phyloP scores from a whole-genome alignment of 2,329 filamentous ascomycete genomes.

The Leptographium lundbergii region DNA sequence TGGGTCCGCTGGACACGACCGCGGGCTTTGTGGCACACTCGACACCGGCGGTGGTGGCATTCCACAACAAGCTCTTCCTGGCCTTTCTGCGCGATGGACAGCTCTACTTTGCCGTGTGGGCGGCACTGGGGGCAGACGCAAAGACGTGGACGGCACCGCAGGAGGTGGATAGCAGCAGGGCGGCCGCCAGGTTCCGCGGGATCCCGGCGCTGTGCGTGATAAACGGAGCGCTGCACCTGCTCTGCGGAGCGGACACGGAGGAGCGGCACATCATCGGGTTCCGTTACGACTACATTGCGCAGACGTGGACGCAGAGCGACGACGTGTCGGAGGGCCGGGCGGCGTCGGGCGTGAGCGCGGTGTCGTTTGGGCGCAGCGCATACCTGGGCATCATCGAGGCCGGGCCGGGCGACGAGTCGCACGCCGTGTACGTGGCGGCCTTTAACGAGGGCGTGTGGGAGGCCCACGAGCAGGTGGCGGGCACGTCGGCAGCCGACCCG shows the following conservation, averaged over 20 bases:
- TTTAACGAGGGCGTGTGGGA: slow-evolving; percentile 12
- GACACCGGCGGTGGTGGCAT: slow-evolving; percentile 19
- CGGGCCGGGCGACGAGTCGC: slow-evolving; percentile 10
- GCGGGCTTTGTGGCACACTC: slow-evolving; percentile 15
- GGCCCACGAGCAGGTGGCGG: slow-evolving; percentile 13
- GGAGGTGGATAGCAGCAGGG: background rate
- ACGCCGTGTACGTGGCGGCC: slow-evolving; percentile 13
- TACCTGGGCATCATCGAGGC: slow-evolving; percentile 18
- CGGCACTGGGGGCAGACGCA: slow-evolving; percentile 11
- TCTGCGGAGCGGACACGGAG: slow-evolving; percentile 17
- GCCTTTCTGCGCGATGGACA: slow-evolving; percentile 17
- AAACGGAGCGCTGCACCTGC: slow-evolving; percentile 18
- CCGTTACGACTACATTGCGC: slow-evolving; percentile 17
- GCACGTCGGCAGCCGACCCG: slow-evolving; percentile 13
- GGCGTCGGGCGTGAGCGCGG: slow-evolving; percentile 20
- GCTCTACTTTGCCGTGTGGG: slow-evolving; percentile 18
- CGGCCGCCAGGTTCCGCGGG: slow-evolving; percentile 14
- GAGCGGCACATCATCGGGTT: slow-evolving; percentile 18
- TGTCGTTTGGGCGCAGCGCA: slow-evolving; percentile 20
- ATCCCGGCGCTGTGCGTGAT: slow-evolving; percentile 22
- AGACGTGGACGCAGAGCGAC: slow-evolving; percentile 18
- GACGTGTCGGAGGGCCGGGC: slow-evolving; percentile 22
- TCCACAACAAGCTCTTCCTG: slow-evolving; percentile 23
- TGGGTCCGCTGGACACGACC: slow-evolving; percentile 13
- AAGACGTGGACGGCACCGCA: slow-evolving; percentile 10